A percentile compares a stretch with the other conserved stretches of the same genome.
These are phyloP conservation scores for Parietichytrium sp. DNA, from an alignment of 108 stramenopile genomes.

Conservation along the genomic window DNA sequence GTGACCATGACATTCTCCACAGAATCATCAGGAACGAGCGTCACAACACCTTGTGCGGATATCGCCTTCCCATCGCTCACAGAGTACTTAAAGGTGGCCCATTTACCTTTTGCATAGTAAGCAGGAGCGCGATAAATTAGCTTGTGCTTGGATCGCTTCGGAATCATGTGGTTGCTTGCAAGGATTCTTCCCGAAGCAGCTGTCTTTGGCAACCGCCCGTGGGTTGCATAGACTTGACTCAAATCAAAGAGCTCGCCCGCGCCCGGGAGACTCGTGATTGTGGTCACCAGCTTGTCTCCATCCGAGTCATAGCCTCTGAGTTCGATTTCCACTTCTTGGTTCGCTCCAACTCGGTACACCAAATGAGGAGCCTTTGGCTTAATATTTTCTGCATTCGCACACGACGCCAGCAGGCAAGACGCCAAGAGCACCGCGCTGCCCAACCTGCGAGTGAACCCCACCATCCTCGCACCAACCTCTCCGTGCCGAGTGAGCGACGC, in stretches of 20 bases:
- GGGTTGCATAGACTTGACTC: constrained; percentile 59
- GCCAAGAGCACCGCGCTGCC: no score
- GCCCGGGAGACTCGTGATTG: constrained; percentile 57
- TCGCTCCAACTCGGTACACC: constrained; percentile 42
- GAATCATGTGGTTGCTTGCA: constrained; percentile 3
- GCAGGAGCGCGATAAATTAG: constrained; percentile 59
- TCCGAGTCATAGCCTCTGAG: constrained; percentile 54
- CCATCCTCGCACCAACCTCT: no score
- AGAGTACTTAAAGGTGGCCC: constrained; percentile 54
- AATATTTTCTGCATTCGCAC: neutral
- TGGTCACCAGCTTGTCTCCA: constrained; percentile 48
- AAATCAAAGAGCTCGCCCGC: constrained; percentile 61
- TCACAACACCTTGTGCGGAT: constrained; percentile 56
- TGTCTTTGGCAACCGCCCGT: constrained; percentile 68
- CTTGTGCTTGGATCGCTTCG: constrained; percentile 58
- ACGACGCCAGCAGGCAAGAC: no score
- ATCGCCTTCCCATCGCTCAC: constrained; percentile 52
- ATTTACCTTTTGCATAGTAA: constrained; percentile 45
- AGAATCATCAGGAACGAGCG: constrained; percentile 52
- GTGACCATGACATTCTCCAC: constrained; percentile 46
- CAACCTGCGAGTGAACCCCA: no score
- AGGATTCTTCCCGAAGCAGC: constrained; percentile 42
- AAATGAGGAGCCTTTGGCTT: constrained; percentile 46
- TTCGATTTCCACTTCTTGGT: constrained; percentile 45
- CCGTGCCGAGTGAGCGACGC: no score